Evolutionary conservation across 495 filamentous ascomycete genomes (phyloP).

Genomic region (Beverwykella pulmonaria): DNA sequence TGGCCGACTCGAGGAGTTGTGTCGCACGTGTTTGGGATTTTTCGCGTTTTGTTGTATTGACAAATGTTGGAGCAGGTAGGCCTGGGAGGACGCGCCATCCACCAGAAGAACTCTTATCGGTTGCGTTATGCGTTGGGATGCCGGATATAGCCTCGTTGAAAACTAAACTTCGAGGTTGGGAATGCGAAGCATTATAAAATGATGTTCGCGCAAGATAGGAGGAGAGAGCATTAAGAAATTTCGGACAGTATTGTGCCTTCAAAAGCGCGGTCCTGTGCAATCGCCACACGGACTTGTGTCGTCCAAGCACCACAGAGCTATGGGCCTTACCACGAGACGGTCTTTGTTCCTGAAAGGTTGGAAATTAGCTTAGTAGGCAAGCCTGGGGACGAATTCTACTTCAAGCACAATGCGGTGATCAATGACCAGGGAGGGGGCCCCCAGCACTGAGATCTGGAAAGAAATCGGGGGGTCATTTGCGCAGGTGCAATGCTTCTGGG

Average conservation of each 20-base stretch:
- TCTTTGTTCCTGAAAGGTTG: conserved; percentile 44
- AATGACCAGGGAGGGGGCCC: conserved; percentile 34
- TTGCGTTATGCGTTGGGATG: conserved; percentile 34
- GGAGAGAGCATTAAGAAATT: conserved; percentile 38
- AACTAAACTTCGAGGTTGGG: conserved; percentile 38
- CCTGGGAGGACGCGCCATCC: conserved; percentile 40
- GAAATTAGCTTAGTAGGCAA: conserved; percentile 43
- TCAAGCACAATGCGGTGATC: conserved; percentile 47
- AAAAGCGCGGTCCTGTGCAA: conserved; percentile 40
- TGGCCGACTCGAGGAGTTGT: conserved; percentile 38
- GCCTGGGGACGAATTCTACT: conserved; percentile 42
- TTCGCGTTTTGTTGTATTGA: conserved; percentile 43
- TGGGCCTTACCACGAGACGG: conserved; percentile 43
- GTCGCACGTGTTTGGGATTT: conserved; percentile 43
- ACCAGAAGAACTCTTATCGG: conserved; percentile 36
- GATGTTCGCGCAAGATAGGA: conserved; percentile 38
- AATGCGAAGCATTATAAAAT: conserved; percentile 41
- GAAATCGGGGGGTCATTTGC: conserved; percentile 40
- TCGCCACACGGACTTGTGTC: conserved; percentile 43
- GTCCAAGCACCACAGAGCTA: conserved; percentile 37
- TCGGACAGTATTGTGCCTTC: conserved; percentile 35
- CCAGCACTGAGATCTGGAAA: conserved; percentile 40
- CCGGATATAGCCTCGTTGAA: conserved; percentile 37
- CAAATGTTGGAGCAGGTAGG: conserved; percentile 42
- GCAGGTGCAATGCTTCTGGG: conserved; percentile 36